Conservation (phyloP, 495 filamentous ascomycete species). For the Aspergillus ellipticus region DNA sequence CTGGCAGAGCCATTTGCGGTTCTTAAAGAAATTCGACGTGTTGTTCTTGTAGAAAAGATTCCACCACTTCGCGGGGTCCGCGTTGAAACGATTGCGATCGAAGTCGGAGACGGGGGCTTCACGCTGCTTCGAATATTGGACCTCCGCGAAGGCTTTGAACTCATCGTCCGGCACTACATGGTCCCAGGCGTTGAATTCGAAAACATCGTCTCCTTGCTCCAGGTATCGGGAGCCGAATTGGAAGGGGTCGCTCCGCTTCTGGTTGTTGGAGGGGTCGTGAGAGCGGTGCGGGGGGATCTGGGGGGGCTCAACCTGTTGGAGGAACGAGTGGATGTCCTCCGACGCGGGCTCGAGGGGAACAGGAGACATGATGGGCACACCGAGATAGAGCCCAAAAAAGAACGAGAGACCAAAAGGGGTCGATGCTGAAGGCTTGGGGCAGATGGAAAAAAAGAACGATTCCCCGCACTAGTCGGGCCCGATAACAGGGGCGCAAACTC, state of each 20-base stretch:
- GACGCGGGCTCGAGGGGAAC: constrained; percentile 9
- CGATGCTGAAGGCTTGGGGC: not conserved
- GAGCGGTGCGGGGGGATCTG: constrained; percentile 44
- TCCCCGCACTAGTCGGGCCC: not conserved
- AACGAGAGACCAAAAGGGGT: not conserved
- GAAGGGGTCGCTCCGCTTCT: constrained; percentile 88
- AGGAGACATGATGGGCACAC: constrained; percentile 19
- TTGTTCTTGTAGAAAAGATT: constrained; percentile 96
- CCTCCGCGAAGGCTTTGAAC: constrained; percentile 75
- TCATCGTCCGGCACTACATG: constrained; percentile 82
- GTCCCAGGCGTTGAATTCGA: constrained; percentile 98
- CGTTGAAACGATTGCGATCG: constrained; percentile 82
- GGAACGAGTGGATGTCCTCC: constrained; percentile 24
- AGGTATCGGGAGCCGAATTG: constrained; percentile 89
- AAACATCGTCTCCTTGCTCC: constrained; percentile 77
- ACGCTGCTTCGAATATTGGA: constrained; percentile 79
- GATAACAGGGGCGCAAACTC: not conserved
- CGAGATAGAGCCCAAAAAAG: constrained; percentile 1
- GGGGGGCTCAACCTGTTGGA: constrained; percentile 47
- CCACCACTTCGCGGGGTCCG: constrained; percentile 91
- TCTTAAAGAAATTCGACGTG: constrained; percentile 94
- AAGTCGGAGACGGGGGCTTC: constrained; percentile 79
- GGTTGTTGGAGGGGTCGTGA: constrained; percentile 50
- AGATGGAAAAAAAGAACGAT: not conserved
- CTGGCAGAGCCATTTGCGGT: constrained; percentile 92